A percentile compares a stretch with the other conserved stretches of the same genome.
Evolutionary conservation across 768 basidiomycete genomes (phyloP).

Genomic region (Russula emetica): DNA sequence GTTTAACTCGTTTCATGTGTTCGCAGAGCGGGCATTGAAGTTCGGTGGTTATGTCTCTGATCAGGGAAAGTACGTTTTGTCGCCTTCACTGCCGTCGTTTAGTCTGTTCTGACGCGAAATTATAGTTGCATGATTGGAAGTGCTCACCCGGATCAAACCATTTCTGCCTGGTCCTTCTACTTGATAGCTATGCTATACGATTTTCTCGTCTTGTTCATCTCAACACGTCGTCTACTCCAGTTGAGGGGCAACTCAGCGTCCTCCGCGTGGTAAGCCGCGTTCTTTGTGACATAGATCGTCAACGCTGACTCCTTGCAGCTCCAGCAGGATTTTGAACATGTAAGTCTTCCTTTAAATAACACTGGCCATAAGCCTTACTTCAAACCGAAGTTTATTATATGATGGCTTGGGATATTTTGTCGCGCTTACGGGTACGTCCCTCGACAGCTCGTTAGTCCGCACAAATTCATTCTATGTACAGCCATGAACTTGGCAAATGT

Average conservation of each 20-base stretch:
- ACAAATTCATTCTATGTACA: conserved; percentile 10
- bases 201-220: conserved; percentile 45
- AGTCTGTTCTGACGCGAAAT: background rate
- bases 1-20: background rate
- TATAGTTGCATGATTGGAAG: conserved; percentile 47
- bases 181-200: conserved; percentile 56
- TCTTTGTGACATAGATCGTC: background rate
- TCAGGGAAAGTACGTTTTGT: conserved; percentile 38
- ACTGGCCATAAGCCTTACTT: background rate
- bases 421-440: conserved; percentile 42
- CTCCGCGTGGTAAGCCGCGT: conserved; percentile 33
- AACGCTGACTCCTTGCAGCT: conserved; percentile 19
- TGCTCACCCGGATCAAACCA: conserved; percentile 21
- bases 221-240: conserved; percentile 49
- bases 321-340: conserved; percentile 31
- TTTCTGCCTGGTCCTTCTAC: conserved; percentile 57
- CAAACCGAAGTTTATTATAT: conserved; percentile 51
- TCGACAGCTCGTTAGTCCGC: background rate
- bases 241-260: conserved; percentile 36
- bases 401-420: conserved; percentile 64
- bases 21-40: background rate
- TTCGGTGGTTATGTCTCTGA: background rate
- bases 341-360: conserved; percentile 19
- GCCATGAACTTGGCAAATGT: conserved; percentile 32
- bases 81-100: background rate